Base-by-base conservation (phyloP, 208 protist genomes). In the Perkinsela sp. region DNA sequence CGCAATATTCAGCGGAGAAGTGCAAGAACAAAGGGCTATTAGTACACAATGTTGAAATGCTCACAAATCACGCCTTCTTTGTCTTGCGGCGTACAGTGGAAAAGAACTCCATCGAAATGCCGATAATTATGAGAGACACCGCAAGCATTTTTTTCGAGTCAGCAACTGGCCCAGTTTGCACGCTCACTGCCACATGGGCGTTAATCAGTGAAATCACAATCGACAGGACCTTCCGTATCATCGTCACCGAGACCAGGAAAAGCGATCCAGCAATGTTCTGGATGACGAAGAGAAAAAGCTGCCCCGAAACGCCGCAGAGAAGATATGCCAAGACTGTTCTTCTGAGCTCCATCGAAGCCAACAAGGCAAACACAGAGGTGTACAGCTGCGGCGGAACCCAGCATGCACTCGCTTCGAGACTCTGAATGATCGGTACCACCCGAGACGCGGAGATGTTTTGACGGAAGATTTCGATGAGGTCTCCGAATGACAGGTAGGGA, bases 241-340 rank as follows among this genome's bases (percentile, higher is more conserved):
- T 31, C 2, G 67, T 68, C 28, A 30, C 29, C 29, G 28, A 22
- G 28, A 30, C 67, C 28, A 68, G 28, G 13, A 2, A 22, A 31
- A 68, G 13, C 29, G 67, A 31, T 29, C 67, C 67, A 16, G 31
- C 30, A 2, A 15, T 2, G 13, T 6, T 31, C 13, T 40, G 13
- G 13, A 30, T 68, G 28, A 16, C 1, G 67, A 68, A 68, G 28
- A 68, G 13, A 16, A 68, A 68, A 2, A 68, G 67, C 67, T 68
- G 67, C 28, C 67, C 67, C 28, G 28, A 28, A 22, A 31, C 67
- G 29, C 67, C 67, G 67, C 67, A 68, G 2, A 31, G 1, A 1
- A 31, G 22, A 31, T 40, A 68, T 31, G 31, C 30, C 1, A 1
- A 1, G 29, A 68, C 28, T 22, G 66, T 28, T 31, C 22, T 6